Evolutionary conservation across 2,329 filamentous ascomycete genomes (phyloP).

Genomic region (Cercospora beticola): DNA sequence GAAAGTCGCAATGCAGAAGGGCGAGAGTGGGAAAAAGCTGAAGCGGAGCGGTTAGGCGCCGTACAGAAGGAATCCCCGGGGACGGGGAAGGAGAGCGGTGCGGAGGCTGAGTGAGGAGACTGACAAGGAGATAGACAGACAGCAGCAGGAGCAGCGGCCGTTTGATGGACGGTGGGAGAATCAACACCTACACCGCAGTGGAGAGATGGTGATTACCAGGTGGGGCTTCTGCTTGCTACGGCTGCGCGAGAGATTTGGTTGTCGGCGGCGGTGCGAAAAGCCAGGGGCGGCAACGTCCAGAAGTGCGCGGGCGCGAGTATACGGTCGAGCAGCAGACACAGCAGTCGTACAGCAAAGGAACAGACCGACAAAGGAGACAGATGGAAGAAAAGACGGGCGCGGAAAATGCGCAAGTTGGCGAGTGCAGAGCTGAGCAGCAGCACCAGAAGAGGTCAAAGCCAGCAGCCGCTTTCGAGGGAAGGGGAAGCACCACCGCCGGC

Average conservation of each 20-base stretch:
- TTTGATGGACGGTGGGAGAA: conserved; percentile 5
- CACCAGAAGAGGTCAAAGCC: neutral
- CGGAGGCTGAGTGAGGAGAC: conserved; percentile 8
- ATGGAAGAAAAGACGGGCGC: conserved; percentile 7
- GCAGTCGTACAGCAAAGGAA: conserved; percentile 10
- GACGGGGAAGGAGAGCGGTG: conserved; percentile 15
- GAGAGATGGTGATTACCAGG: conserved; percentile 9
- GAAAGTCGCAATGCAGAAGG: conserved; percentile 12
- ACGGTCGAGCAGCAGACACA: conserved; percentile 3
- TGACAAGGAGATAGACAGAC: conserved; percentile 17
- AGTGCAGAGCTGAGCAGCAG: conserved; percentile 3
- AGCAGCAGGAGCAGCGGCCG: neutral
- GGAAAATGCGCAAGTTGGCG: conserved; percentile 5
- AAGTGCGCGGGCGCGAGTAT: neutral
- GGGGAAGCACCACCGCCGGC: neutral
- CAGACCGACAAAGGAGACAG: conserved; percentile 17
- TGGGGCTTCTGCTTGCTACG: conserved; percentile 2
- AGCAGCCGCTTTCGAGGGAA: neutral
- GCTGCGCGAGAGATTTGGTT: neutral
- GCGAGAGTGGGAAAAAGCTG: conserved; percentile 16
- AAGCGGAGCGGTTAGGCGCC: conserved; percentile 24
- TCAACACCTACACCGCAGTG: conserved; percentile 15
- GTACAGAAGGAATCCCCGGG: neutral
- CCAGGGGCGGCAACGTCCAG: neutral
- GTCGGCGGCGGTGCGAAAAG: neutral